Evolutionary conservation across 2,329 filamentous ascomycete genomes (phyloP).

Genomic region (Fusarium nodosum): DNA sequence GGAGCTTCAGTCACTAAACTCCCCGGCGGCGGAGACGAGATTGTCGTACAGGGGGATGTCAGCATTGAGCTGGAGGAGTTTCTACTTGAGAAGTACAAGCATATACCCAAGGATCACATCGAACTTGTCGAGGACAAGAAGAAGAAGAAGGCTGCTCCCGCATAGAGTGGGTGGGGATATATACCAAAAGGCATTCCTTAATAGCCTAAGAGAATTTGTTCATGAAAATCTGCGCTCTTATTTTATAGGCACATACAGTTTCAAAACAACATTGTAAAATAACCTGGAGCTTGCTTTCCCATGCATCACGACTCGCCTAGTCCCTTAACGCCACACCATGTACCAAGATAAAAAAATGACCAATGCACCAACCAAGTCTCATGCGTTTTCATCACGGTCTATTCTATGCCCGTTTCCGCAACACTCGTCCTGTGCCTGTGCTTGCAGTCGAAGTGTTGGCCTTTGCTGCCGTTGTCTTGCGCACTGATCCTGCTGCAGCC

Average conservation of each 20-base stretch:
- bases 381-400: slow-evolving; percentile 20
- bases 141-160: slow-evolving; percentile 70
- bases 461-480: slow-evolving; percentile 55
- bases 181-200: slow-evolving; percentile 38
- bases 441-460: slow-evolving; percentile 54
- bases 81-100: slow-evolving; percentile 86
- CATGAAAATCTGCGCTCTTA: slow-evolving; percentile 40
- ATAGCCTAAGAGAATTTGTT: slow-evolving; percentile 33
- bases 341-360: slow-evolving; percentile 20
- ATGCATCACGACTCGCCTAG: slow-evolving; percentile 25
- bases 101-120: slow-evolving; percentile 94
- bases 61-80: slow-evolving; percentile 96
- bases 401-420: slow-evolving; percentile 66
- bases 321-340: slow-evolving; percentile 42
- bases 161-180: slow-evolving; percentile 29
- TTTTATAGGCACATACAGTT: slow-evolving; percentile 33
- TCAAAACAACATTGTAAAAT: slow-evolving; percentile 27
- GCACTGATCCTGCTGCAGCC: slow-evolving; percentile 64
- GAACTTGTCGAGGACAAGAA: slow-evolving; percentile 97
- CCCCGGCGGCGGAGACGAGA: slow-evolving; percentile 89
- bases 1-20: slow-evolving; percentile 93
- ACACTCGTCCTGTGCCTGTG: slow-evolving; percentile 64
- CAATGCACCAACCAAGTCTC: slow-evolving; percentile 9
- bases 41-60: slow-evolving; percentile 97
- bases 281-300: slow-evolving; percentile 30